A percentile compares a stretch with the other conserved stretches of the same genome.
Conservation (phyloP, 2,329 filamentous ascomycete species). For the Diaporthe ampelina region DNA sequence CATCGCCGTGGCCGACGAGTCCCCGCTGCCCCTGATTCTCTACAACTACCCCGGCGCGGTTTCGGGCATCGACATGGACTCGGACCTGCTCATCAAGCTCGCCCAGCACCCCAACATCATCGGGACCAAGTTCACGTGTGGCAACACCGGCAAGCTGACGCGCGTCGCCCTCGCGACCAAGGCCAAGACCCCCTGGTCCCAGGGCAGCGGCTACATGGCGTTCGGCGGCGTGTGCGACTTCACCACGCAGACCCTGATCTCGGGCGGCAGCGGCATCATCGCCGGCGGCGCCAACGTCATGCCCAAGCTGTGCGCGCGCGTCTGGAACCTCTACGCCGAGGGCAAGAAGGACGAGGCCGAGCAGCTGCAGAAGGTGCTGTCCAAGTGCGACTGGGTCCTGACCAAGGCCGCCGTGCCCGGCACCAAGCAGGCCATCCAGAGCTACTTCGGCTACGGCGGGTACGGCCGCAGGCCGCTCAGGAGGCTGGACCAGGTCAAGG, state of each 20-base stretch:
- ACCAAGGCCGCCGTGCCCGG: slow-evolving; percentile 87
- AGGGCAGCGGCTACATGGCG: slow-evolving; percentile 81
- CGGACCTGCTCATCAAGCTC: slow-evolving; percentile 85
- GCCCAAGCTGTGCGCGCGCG: slow-evolving; percentile 83
- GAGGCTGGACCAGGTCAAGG: slow-evolving; percentile 71
- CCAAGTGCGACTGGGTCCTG: slow-evolving; percentile 84
- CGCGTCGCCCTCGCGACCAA: slow-evolving; percentile 81
- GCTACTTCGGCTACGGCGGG: slow-evolving; percentile 85
- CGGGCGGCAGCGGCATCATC: slow-evolving; percentile 86
- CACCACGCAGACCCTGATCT: slow-evolving; percentile 83
- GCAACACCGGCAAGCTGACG: slow-evolving; percentile 90
- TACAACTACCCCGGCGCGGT: slow-evolving; percentile 95
- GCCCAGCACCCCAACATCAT: slow-evolving; percentile 86
- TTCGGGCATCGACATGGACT: slow-evolving; percentile 90
- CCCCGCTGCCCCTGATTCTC: slow-evolving; percentile 82
- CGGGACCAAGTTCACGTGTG: slow-evolving; percentile 93
- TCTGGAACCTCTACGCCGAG: slow-evolving; percentile 82
- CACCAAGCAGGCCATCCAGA: slow-evolving; percentile 87
- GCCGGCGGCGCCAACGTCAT: slow-evolving; percentile 88
- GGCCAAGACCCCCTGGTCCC: slow-evolving; percentile 74
- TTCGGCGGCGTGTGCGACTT: slow-evolving; percentile 93
- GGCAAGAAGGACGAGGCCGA: slow-evolving; percentile 83
- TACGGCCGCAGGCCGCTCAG: slow-evolving; percentile 81
- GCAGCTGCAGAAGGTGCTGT: slow-evolving; percentile 81
- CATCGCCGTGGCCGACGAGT: slow-evolving; percentile 79